Percentiles rank a stretch among this genome's conserved stretches.
These are phyloP conservation scores for Sugiyamaella marilandica DNA, from an alignment of 805 yeast genomes.

Conservation along the genomic window DNA sequence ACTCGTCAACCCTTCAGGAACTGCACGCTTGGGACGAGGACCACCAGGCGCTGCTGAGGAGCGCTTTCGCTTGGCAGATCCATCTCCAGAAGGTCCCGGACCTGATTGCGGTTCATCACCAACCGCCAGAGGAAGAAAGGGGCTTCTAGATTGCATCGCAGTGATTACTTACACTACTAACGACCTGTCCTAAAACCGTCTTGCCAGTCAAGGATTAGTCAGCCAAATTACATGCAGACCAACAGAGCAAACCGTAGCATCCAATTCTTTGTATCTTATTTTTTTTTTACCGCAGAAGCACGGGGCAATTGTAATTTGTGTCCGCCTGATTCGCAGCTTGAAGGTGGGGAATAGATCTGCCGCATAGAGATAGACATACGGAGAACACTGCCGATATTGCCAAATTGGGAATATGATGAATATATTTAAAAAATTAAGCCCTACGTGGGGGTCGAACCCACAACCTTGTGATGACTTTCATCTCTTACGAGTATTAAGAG, in stretches of 20 bases:
- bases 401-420: too few relatives aligned
- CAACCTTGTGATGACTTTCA: constrained; percentile 31
- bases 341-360: too few relatives aligned
- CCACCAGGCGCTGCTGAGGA: not conserved
- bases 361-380: too few relatives aligned
- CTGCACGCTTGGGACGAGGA: not conserved
- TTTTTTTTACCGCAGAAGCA: too few relatives aligned
- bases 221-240: too few relatives aligned
- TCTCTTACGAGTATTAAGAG: constrained; percentile 7
- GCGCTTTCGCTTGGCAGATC: not conserved
- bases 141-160: not conserved
- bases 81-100: not conserved
- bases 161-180: not conserved
- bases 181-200: too few relatives aligned
- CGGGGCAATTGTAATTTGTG: too few relatives aligned
- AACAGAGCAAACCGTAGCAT: too few relatives aligned
- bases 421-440: constrained; percentile 20
- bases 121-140: not conserved
- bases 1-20: constrained; percentile 3
- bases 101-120: not conserved
- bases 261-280: too few relatives aligned
- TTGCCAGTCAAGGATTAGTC: too few relatives aligned
- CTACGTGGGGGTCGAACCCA: constrained; percentile 34
- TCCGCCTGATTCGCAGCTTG: too few relatives aligned
- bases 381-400: too few relatives aligned